Base-by-base conservation (phyloP, 345 rosid species). In the Pugionium dolabratum region DNA sequence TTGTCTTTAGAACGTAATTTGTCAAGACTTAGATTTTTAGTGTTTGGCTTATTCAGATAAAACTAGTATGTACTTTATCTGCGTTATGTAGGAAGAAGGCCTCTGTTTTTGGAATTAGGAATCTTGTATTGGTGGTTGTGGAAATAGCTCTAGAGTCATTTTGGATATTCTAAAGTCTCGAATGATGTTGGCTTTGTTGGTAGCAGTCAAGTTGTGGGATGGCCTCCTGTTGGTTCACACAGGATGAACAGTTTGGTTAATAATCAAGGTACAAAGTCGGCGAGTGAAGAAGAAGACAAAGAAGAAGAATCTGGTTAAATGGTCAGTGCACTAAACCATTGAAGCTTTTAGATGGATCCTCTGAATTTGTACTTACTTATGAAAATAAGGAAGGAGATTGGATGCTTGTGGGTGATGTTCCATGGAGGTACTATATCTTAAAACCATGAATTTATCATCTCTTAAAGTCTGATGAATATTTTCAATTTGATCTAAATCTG, bases 391-490 rank as follows among this genome's bases (percentile, higher is more conserved):
- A 93, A 44, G 98, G 97, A 4, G 98, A 93, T 54, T 87, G 95
- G 97, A 93, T 93, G 97, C 91, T 93, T 53, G 97, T 86, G 36
- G 98, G 98, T 56, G 98, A 92, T 81, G 96, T 92, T 70, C 98
- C 98, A 30, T 92, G 98, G 98, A 76, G 91, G 97, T 92, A 82
- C 77, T 50, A 60, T 7, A 60, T 52, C 36, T 46, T 5, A 29
- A 27, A 66, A 40, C 39, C 9, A 51, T 25, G 9, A 55, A 10
- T n/a, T 1, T 40, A 4, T 31, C 10, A 11, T 33, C 35, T 35
- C 4, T 57, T 41, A 45, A 32, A 29, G 4, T 64, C 11, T 29
- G 26, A 62, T 48, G 4, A 47, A 26, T 63, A 32, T 46, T 54
- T 25, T 48, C 10, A 2, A 27, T 18, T 18, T 44, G 72, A 31